Base-by-base conservation (phyloP, 192 early-diverging fungal genomes). In the Linderina pennispora region DNA sequence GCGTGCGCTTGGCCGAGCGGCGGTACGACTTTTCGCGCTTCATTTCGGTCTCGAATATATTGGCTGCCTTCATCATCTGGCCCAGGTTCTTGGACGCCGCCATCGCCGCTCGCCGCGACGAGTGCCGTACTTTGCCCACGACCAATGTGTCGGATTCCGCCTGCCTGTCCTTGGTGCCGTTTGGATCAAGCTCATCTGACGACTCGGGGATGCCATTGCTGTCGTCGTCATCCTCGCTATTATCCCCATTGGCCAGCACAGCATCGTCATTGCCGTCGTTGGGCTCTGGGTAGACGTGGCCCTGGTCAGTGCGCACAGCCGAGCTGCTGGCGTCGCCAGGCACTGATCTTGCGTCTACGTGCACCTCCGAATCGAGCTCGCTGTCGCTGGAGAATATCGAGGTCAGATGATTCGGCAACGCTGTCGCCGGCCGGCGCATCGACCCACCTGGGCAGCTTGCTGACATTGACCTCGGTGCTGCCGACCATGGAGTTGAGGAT, bases 401-500 rank as follows among this genome's bases (percentile, higher is more conserved):
- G 63, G 36, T 65, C 62, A 4, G 61, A 64, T 33, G 43, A 55
- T 57, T 74, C 75, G 18, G 69, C 62, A 5, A 62, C 25, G 23
- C 39, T 62, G 15, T 21, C 33, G 16, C 52, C 71, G 11, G 43
- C 45, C 3, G 59, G 58, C 24, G 48, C 42, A 5, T 75, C 58
- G 36, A 61, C 57, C 65, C 72, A 72, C 40, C 51, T 43, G 11
- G 47, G 50, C 14, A 81, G 65, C 36, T 65, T 42, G 0, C 18
- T 21, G 2, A 70, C 70, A 0, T 62, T 48, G 17, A 74, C 18
- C 17, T 75, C 50, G 6, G 74, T 76, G 11, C 53, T 36, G 8
- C 81, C 84, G 38, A 84, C 78, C 42, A 81, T 58, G 10, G 49
- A 49, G 23, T 74, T 62, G 13, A 90, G 62, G 23, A 70, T 44